phyloP scores from a whole-genome alignment of 305 asterid genomes.

The Solanum hybrid region DNA sequence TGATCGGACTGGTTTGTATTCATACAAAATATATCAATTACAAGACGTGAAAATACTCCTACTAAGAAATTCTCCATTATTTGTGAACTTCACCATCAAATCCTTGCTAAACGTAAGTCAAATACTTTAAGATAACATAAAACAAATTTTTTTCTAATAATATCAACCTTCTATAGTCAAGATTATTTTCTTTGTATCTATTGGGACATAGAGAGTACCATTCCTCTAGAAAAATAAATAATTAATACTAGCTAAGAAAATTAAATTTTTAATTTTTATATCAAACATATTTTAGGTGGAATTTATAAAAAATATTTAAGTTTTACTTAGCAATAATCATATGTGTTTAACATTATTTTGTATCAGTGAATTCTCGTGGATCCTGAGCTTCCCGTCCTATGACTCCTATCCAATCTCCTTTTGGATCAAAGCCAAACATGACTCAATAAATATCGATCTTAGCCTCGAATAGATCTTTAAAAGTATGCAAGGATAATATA shows the following conservation, averaged over 20 bases:
- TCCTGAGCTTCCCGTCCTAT: too few relatives aligned
- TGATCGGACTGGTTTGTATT: neutral
- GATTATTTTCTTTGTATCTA: neutral
- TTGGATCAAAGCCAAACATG: neutral
- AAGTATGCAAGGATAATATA: too few relatives aligned
- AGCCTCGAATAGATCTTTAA: neutral
- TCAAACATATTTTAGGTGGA: too few relatives aligned
- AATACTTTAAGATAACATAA: neutral
- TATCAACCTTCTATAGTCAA: neutral
- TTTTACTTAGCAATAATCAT: too few relatives aligned
- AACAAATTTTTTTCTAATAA: neutral
- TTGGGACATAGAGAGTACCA: neutral
- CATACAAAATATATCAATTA: neutral
- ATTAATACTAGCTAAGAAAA: too few relatives aligned
- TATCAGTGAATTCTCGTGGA: too few relatives aligned
- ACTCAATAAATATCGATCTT: neutral
- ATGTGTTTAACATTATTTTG: too few relatives aligned
- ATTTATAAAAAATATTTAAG: too few relatives aligned
- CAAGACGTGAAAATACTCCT: neutral
- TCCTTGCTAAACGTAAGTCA: neutral
- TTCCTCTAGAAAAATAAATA: neutral
- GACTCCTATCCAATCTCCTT: neutral
- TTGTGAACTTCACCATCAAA: neutral
- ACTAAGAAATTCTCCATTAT: neutral
- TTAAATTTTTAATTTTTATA: fast-evolving